Evolutionary conservation across 139 green algal species (phyloP).

Genomic region (Tetradesmus obliquus): DNA sequence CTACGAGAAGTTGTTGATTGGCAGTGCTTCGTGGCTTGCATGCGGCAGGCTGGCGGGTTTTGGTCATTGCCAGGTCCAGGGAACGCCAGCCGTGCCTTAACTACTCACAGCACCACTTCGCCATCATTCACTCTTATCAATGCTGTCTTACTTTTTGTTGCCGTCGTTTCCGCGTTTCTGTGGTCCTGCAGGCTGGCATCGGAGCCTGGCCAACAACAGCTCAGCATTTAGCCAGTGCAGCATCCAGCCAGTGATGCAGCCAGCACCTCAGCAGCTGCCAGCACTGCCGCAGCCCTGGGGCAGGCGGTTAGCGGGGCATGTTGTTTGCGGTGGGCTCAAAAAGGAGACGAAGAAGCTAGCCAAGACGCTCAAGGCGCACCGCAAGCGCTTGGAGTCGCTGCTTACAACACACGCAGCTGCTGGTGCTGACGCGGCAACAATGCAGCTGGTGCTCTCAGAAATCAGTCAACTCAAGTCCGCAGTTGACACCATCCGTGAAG

Average conservation of each 20-base stretch:
- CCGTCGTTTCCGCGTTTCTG: background rate
- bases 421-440: background rate
- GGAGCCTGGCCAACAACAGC: background rate
- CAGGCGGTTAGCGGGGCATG: background rate
- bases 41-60: background rate
- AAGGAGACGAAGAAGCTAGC: slow-evolving; percentile 52
- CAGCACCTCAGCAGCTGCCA: background rate
- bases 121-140: background rate
- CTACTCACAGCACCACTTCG: background rate
- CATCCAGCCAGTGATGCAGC: slow-evolving; percentile 1
- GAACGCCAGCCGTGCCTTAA: background rate
- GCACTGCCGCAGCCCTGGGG: background rate
- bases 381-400: slow-evolving; percentile 47
- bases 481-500: background rate
- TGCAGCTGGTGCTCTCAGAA: slow-evolving; percentile 38
- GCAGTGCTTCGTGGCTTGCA: background rate
- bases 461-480: background rate
- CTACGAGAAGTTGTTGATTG: background rate
- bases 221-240: background rate
- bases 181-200: background rate
- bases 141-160: no score
- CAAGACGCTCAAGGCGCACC: slow-evolving; percentile 48
- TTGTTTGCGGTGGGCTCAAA: slow-evolving; percentile 8
- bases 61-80: background rate
- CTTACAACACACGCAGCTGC: slow-evolving; percentile 21